A percentile compares a stretch with the other conserved stretches of the same genome.
Conservation (phyloP, 176 grass and related monocot genomes). For the Secale cereale region DNA sequence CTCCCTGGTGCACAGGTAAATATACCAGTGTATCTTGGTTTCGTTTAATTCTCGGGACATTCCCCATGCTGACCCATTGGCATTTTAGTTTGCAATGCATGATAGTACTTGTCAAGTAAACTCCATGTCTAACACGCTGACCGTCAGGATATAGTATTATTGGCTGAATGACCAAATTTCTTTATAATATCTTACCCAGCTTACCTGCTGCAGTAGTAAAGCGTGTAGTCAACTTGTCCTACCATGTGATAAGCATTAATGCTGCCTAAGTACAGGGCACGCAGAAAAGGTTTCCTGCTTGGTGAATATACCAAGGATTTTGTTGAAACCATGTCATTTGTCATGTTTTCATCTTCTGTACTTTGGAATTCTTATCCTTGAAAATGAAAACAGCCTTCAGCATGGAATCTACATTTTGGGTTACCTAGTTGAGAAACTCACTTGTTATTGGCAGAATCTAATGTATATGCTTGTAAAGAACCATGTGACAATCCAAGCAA, state of each 20-base stretch:
- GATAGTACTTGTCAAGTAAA: background rate
- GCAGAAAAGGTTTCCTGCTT: background rate
- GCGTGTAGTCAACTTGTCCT: constrained; percentile 21
- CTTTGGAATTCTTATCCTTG: background rate
- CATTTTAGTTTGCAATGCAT: constrained; percentile 29
- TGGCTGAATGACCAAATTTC: background rate
- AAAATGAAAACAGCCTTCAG: constrained; percentile 8
- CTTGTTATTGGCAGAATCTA: background rate
- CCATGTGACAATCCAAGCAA: constrained; percentile 2
- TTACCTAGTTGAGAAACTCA: background rate
- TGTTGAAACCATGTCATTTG: background rate
- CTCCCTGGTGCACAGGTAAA: constrained; percentile 87
- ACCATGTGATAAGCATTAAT: constrained; percentile 7
- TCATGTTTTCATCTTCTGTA: background rate
- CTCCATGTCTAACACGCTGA: constrained; percentile 10
- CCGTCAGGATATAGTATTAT: background rate
- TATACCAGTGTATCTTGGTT: background rate
- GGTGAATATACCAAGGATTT: constrained; percentile 16
- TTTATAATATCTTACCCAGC: constrained; percentile 14
- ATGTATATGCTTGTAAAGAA: background rate
- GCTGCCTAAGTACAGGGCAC: background rate
- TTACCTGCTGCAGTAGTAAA: constrained; percentile 16
- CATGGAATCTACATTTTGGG: background rate
- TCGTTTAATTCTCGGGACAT: constrained; percentile 8
- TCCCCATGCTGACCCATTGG: constrained; percentile 1